Base-by-base conservation (phyloP, 495 filamentous ascomycete genomes). In the Penicillium canescens region DNA sequence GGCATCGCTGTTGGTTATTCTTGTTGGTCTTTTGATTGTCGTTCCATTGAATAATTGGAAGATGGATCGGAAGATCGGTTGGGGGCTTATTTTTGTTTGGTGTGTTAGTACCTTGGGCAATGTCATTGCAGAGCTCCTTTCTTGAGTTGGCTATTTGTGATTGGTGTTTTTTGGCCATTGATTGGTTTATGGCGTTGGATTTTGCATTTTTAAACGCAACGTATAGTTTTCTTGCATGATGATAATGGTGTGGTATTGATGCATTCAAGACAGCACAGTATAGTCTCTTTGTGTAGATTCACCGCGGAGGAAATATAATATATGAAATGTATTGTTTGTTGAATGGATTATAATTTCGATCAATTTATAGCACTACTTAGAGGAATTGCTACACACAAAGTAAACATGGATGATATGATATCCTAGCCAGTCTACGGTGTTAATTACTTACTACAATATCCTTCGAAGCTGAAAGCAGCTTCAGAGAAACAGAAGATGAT, bases 11-110 rank as follows among this genome's bases (percentile, higher is more conserved):
- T 70, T 99, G 39, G 44, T 94, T 13, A 96, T 92, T 6, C 74
- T 99, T 16, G 72, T 91, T 13, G 80, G 88, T 1, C 71, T 98
- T 50, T 74, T 99, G 58, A 77, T 95, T 21, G 76, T 85, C 6
- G 89, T 99, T 54, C 94, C 94, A 12, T 65, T 85, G 69, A 96
- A 96, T 68, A 81, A 81, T 52, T 99, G 95, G 95, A 79, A 82
- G 41, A 92, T 99, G 90, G 92, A 85, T 65, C 79, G 84, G 48
- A 84, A 74, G 63, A 89, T 98, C 56, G 94, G 94, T 12, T 92
- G 82, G 82, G 83, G 82, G 3, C 67, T 97, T 55, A 85, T 98
- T 62, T 80, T 66, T n/a, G 72, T 99, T 10, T 99, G 94, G 94
- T 74, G 70, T 14, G 69, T 90, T n/a, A 91, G 90, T 68, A 98